Base-by-base conservation (phyloP, 768 basidiomycete species). In the Xanthoconium stramineum region DNA sequence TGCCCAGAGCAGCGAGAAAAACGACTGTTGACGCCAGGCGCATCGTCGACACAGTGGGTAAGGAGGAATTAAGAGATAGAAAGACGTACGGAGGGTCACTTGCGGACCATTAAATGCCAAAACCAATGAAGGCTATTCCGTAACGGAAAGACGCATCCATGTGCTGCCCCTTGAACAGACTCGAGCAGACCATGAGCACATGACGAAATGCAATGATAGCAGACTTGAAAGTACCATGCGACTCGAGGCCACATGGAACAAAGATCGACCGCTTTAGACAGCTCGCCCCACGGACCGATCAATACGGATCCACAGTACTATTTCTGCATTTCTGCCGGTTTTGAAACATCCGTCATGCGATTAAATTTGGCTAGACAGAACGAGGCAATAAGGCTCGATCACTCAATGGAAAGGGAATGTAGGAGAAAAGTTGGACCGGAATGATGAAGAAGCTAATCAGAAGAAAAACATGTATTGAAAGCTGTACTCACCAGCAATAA, bases 1-100 rank as follows among this genome's bases (percentile, higher is more conserved):
- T 52, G 32, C 64, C 53, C 45, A 70, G 28, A 2, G 63, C 39
- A 39, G 61, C 62, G 35, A 71, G 56, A 35, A 53, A 60, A 45
- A 58, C 35, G 44, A 50, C 47, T 43, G 20, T 54, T 29, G 50
- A 55, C 38, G 59, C 59, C 63, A 67, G 38, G 40, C 54, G 58
- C 62, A 68, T 60, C 36, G 59, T 56, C 13, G 36, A 28, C 13
- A 6, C 39, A 13, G 50, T 52, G 37, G 4, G 50, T 15, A 46
- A 50, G 50, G 28, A 43, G 32, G 44, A 36, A 51, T 45, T 2
- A 36, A 43, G 33, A 47, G 60, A 40, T 50, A 47, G 58, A 36
- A 47, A 19, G 14, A 43, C 58, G n/a, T 37, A 58, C 55, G 28
- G 29, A 24, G 32, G 32, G 30, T 29, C 28, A 17, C 29, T 15